Percentiles rank a stretch among this genome's conserved stretches.
These are phyloP conservation scores for Pseudonitzschia pungens DNA, from an alignment of 108 stramenopile genomes.

Conservation along the genomic window DNA sequence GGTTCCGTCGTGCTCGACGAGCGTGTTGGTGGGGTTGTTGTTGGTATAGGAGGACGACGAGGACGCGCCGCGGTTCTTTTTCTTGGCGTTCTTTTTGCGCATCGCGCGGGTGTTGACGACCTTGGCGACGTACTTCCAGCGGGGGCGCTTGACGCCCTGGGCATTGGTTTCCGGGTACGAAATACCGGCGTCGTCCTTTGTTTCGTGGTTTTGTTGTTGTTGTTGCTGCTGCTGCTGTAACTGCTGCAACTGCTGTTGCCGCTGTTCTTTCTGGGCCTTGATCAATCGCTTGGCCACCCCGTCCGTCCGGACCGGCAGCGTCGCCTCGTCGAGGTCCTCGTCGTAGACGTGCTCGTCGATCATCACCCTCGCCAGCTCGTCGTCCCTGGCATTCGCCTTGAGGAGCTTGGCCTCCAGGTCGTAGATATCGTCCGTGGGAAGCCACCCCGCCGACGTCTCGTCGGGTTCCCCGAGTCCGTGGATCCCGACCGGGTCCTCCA, in stretches of 20 bases:
- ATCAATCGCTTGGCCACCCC: conserved; percentile 40
- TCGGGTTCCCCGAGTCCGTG: conserved; percentile 47
- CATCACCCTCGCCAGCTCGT: conserved; percentile 49
- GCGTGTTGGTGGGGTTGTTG: conserved; percentile 50
- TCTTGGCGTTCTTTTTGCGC: conserved; percentile 44
- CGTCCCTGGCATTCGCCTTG: conserved; percentile 51
- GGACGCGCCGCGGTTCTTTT: conserved; percentile 8
- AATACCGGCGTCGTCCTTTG: not conserved
- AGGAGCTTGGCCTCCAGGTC: conserved; percentile 66
- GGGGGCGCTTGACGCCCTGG: conserved; percentile 46
- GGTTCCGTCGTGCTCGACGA: conserved; percentile 71
- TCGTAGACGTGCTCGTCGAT: conserved; percentile 67
- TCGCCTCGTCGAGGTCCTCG: conserved; percentile 69
- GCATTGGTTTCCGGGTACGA: conserved; percentile 54
- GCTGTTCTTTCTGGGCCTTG: conserved; percentile 18
- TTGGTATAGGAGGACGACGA: conserved; percentile 44
- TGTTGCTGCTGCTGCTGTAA: conserved; percentile 2
- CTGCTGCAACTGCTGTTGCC: conserved; percentile 2
- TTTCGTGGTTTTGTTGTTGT: not conserved
- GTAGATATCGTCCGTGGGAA: conserved; percentile 56
- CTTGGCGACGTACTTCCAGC: conserved; percentile 83
- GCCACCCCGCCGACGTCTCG: conserved; percentile 42
- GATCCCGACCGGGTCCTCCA: conserved; percentile 70
- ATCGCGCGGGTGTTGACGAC: conserved; percentile 70
- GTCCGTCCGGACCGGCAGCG: conserved; percentile 50